These are phyloP conservation scores for Penicillium longicatenatum DNA, from an alignment of 495 filamentous ascomycete genomes.

Conservation along the genomic window DNA sequence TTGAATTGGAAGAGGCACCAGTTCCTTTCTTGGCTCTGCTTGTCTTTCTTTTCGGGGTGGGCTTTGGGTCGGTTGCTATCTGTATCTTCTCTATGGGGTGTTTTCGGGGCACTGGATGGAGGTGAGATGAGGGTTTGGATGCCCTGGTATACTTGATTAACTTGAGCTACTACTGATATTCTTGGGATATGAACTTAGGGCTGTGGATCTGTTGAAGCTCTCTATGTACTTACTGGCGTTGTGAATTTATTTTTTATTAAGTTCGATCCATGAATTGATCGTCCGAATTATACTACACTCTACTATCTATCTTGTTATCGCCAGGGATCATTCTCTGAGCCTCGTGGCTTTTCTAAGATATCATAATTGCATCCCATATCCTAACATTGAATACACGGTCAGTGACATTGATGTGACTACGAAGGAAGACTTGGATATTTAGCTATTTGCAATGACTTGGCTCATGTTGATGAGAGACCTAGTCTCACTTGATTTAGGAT, in stretches of 20 bases:
- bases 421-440: too few relatives aligned
- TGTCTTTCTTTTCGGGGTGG: not conserved
- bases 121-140: not conserved
- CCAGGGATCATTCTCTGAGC: not conserved
- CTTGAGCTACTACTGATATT: not conserved
- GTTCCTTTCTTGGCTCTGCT: too few relatives aligned
- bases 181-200: not conserved
- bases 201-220: not conserved
- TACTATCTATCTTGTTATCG: not conserved
- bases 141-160: too few relatives aligned
- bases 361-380: too few relatives aligned
- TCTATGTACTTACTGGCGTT: not conserved
- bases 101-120: not conserved
- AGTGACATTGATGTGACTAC: not conserved
- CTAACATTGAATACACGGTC: too few relatives aligned
- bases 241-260: not conserved
- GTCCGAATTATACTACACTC: too few relatives aligned
- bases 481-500: slow-evolving; percentile 1
- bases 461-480: slow-evolving; percentile 2
- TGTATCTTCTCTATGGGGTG: not conserved
- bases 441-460: not conserved
- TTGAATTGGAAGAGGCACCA: not conserved
- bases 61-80: not conserved
- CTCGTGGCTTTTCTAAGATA: too few relatives aligned
- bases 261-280: not conserved